Evolutionary conservation across 306 rosid species (phyloP).

Genomic region (Rosa multiflora): DNA sequence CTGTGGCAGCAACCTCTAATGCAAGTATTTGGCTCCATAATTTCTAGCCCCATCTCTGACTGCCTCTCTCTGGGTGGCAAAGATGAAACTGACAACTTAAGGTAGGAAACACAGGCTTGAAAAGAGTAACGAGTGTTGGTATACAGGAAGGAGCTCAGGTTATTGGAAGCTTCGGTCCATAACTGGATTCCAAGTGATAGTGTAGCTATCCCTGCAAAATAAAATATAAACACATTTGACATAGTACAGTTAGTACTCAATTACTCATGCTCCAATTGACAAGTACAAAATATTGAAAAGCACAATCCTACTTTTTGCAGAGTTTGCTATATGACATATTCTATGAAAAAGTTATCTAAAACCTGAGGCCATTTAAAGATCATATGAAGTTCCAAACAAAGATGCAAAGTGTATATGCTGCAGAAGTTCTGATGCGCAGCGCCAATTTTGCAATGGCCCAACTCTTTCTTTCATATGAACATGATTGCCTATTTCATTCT

Average conservation of each 20-base stretch:
- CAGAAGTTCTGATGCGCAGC: background rate
- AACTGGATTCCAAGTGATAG: background rate
- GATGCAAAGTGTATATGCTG: background rate
- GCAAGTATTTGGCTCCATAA: constrained; percentile 79
- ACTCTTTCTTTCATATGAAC: background rate
- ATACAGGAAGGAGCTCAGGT: background rate
- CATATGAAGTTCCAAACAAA: background rate
- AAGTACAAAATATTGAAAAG: background rate
- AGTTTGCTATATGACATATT: background rate
- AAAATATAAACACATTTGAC: background rate
- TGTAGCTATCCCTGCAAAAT: background rate
- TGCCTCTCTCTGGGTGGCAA: background rate
- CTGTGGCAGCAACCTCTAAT: constrained; percentile 86
- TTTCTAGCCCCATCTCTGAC: constrained; percentile 50
- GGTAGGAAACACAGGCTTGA: background rate
- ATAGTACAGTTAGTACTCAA: background rate
- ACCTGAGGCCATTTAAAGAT: background rate
- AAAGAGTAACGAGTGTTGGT: background rate
- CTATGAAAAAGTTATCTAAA: background rate
- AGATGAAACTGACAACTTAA: background rate
- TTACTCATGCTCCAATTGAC: background rate
- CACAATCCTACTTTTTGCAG: background rate
- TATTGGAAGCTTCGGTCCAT: background rate
- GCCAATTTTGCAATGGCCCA: background rate
- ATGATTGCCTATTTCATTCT: background rate